Evolutionary conservation across 2,329 filamentous ascomycete species (phyloP).

Genomic region (Rhexocercosporidium sp.): DNA sequence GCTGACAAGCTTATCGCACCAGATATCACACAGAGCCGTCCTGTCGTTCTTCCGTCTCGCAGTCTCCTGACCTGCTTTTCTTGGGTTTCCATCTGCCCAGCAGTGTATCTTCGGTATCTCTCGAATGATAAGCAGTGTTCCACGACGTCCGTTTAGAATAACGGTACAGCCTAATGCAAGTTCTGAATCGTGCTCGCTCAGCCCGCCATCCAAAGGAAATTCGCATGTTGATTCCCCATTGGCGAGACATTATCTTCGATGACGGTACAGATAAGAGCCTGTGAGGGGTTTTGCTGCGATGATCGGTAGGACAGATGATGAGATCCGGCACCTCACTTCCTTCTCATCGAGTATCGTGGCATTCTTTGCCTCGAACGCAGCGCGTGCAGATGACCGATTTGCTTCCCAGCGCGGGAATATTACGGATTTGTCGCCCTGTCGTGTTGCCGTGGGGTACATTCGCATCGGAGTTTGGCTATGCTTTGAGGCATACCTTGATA

Average conservation of each 20-base stretch:
- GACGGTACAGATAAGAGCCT: not conserved
- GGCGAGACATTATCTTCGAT: conserved; percentile 14
- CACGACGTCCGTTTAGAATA: conserved; percentile 12
- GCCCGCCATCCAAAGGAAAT: not conserved
- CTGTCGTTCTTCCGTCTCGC: not conserved
- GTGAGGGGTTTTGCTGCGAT: not conserved
- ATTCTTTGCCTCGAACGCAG: not conserved
- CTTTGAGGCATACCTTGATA: no score
- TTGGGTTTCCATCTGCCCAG: not conserved
- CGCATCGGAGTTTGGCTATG: not conserved
- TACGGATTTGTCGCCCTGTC: not conserved
- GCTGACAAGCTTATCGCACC: not conserved
- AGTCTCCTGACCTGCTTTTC: not conserved
- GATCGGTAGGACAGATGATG: conserved; percentile 6
- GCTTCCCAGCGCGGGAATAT: conserved; percentile 11
- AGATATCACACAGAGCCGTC: not conserved
- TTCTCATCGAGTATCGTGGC: not conserved
- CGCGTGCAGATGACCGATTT: conserved; percentile 14
- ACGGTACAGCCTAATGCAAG: not conserved
- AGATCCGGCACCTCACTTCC: conserved; percentile 12
- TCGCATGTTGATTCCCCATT: conserved; percentile 5
- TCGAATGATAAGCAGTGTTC: not conserved
- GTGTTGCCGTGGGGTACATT: conserved; percentile 1
- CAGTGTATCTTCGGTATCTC: not conserved
- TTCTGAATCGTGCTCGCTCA: conserved; percentile 1